Base-by-base conservation (phyloP, 2,329 filamentous ascomycete genomes). In the Xylaria sp. region DNA sequence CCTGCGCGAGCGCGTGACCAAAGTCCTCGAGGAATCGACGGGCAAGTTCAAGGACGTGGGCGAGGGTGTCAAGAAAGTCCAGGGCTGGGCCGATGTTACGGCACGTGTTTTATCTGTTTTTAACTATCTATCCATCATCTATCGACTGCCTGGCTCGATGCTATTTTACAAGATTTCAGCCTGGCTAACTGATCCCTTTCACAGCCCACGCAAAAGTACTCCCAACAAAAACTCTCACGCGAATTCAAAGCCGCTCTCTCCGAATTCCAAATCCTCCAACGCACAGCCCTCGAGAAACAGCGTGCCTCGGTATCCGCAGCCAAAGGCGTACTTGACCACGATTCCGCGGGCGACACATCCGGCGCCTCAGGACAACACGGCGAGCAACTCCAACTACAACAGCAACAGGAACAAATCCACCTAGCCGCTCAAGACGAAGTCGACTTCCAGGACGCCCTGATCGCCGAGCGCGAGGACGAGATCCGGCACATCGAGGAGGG, bases 401-500 rank as follows among this genome's bases (percentile, higher is more conserved):
- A 67, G 40, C 61, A 67, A 54, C 61, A 64, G 71, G 89, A 95
- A 70, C 87, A 94, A 69, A 82, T 91, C 12, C 91, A 92, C 59
- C 84, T 98, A 8, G 95, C 94, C 1, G 86, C 92, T 28, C 95
- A 99, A 76, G 90, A 92, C 70, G 96, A 99, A 74, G 95, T 99
- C 45, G 94, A 99, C 75, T 99, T 97, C 80, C 95, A 99, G 75
- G 95, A 99, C 70, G 89, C 91, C 15, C 83, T 99, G 61, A 99
- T 99, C 74, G 89, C 96, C 64, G 94, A 99, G 82, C 93, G 96
- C 57, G 95, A 99, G 78, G 89, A 92, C 60, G 95, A 99, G 80
- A 99, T 99, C 69, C 89, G 94, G 65, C 96, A 96, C 75, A 99
- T 99, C 72, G 95, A 98, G 80, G 94, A 97, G 77, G 93, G 92